A percentile compares a stretch with the other conserved stretches of the same genome.
Evolutionary conservation across 768 basidiomycete species (phyloP).

Genomic region (Boletus huronensis): DNA sequence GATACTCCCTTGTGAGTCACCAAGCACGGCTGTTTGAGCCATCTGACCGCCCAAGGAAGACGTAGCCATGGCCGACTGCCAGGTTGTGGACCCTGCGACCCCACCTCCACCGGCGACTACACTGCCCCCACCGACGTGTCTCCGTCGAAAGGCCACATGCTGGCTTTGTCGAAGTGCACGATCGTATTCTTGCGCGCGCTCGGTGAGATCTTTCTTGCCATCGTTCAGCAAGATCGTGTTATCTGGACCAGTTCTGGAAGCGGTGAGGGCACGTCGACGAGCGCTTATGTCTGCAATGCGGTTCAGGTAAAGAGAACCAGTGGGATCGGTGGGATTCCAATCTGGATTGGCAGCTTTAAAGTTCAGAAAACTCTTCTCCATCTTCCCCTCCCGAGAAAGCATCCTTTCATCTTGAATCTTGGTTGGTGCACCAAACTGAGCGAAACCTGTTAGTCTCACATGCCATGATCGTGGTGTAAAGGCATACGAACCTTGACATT

Average conservation of each 20-base stretch:
- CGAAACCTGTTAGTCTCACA: background rate
- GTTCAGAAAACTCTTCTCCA: constrained; percentile 97
- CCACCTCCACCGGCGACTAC: constrained; percentile 42
- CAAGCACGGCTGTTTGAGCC: constrained; percentile 70
- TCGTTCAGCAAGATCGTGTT: constrained; percentile 29
- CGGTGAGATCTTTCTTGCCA: constrained; percentile 39
- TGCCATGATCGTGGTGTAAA: background rate
- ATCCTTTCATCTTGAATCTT: constrained; percentile 65
- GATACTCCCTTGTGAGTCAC: constrained; percentile 69
- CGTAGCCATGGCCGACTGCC: constrained; percentile 43
- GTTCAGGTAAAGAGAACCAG: constrained; percentile 85
- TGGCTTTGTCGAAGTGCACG: constrained; percentile 71
- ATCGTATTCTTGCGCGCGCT: constrained; percentile 72
- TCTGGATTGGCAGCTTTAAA: constrained; percentile 97
- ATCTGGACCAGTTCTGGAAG: constrained; percentile 29
- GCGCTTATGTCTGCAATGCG: constrained; percentile 72
- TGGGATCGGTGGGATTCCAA: constrained; percentile 90
- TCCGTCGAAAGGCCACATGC: constrained; percentile 44
- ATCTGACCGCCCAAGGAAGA: constrained; percentile 41
- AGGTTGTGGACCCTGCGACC: constrained; percentile 46
- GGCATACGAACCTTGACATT: constrained; percentile 69
- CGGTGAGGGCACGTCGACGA: constrained; percentile 33
- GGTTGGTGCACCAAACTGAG: constrained; percentile 82
- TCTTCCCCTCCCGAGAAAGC: constrained; percentile 91
- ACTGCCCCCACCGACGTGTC: constrained; percentile 28